Conservation (phyloP, 768 basidiomycete species). For the Boletus speciosus region DNA sequence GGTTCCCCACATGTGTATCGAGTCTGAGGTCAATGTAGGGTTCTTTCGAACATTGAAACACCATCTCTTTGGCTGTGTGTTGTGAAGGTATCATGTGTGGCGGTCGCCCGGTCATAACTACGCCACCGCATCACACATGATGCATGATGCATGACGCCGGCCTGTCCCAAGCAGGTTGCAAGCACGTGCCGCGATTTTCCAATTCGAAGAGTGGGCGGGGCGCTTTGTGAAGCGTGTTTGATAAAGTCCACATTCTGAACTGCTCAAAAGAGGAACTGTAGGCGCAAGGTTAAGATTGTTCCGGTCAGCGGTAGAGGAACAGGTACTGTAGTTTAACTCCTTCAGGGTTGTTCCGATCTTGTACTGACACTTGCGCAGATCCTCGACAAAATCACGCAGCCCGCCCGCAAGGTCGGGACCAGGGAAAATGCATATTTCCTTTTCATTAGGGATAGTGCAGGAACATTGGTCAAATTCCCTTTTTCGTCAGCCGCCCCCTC, state of each 20-base stretch:
- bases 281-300: not conserved
- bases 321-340: conserved; percentile 30
- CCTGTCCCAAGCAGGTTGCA: not conserved
- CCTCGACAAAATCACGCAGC: conserved; percentile 1
- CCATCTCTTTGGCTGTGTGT: not conserved
- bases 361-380: conserved; percentile 20
- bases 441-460: not conserved
- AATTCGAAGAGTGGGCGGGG: not conserved
- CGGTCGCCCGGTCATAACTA: not conserved
- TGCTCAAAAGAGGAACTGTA: not conserved
- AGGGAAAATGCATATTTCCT: not conserved
- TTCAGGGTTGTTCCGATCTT: conserved; percentile 31
- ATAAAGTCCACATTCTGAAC: not conserved
- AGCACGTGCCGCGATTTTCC: not conserved
- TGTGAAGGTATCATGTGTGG: not conserved
- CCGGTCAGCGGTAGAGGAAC: not conserved
- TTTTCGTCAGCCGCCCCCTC: not conserved
- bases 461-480: not conserved
- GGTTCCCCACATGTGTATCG: not conserved
- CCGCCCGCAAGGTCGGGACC: not conserved
- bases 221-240: not conserved
- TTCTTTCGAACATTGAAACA: not conserved
- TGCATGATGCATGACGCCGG: not conserved
- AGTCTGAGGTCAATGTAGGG: not conserved
- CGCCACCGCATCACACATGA: not conserved